phyloP scores from a whole-genome alignment of 73 alveolate genomes.

The Vitrella brassicaformis region DNA sequence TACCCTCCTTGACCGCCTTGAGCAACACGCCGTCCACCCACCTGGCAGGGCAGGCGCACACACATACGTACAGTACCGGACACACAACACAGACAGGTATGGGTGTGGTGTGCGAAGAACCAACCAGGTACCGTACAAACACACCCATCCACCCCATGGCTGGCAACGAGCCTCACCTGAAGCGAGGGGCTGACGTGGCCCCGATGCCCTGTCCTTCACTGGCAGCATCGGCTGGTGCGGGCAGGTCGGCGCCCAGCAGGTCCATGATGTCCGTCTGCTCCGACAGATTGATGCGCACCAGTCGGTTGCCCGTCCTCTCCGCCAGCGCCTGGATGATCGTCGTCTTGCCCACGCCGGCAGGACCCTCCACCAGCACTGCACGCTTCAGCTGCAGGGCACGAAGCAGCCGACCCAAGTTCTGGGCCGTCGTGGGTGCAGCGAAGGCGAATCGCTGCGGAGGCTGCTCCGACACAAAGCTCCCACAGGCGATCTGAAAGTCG shows the following conservation, averaged over 20 bases:
- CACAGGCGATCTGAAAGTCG: no score
- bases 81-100: neutral
- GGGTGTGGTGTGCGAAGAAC: neutral
- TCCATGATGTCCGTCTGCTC: slow-evolving; percentile 95
- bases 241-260: slow-evolving; percentile 90
- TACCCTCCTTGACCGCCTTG: slow-evolving; percentile 63
- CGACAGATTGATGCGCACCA: slow-evolving; percentile 66
- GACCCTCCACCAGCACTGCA: slow-evolving; percentile 46
- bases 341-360: slow-evolving; percentile 97
- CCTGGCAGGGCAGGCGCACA: slow-evolving; percentile 7
- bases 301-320: neutral
- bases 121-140: neutral
- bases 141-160: neutral
- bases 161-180: neutral
- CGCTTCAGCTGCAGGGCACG: slow-evolving; percentile 31
- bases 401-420: slow-evolving; percentile 31
- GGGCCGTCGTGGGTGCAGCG: slow-evolving; percentile 27
- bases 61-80: no score
- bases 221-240: slow-evolving; percentile 66
- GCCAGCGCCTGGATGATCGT: slow-evolving; percentile 60
- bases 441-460: slow-evolving; percentile 24
- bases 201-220: no score
- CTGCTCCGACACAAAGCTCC: no score
- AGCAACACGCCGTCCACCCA: slow-evolving; percentile 80
- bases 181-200: no score